Base-by-base conservation (phyloP, 768 basidiomycete species). In the Tylopilus sp. region DNA sequence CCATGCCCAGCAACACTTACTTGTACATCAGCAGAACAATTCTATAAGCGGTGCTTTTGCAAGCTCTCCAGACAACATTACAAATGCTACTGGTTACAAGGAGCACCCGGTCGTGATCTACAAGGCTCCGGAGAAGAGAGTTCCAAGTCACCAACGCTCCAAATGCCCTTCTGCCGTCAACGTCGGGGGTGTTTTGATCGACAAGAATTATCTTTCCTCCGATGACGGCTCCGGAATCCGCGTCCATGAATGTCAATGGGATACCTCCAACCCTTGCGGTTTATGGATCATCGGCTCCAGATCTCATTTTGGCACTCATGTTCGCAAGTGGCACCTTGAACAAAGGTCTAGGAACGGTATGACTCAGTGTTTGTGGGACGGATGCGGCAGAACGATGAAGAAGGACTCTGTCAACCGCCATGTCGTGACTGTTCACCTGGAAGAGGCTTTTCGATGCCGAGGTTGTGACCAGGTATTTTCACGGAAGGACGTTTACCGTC, bases 231-330 rank as follows among this genome's bases (percentile, higher is more conserved):
- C 17, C 3, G 10, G 28, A 12, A 53, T 50, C 34, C 41, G 25
- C 14, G 52, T 57, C 45, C 52, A 59, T 9, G n/a, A 43, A 48
- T 59, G 55, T 28, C 52, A 40, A 3, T 59, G 58, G 58, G 40
- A 24, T 4, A 21, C 5, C 13, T 25, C 48, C 12, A 26, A 26
- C 25, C 48, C 58, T 0, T 59, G 55, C 13, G 51, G 48, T 4
- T 53, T 57, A 52, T 59, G 55, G 58, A 50, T 59, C 14, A 29
- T 47, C 3, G 52, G 55, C 13, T 44, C 51, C 38, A 53, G 48
- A 29, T 10, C 45, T 21, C 3, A 13, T 3, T 25, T 59, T 11
- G 55, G 47, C 5, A n/a, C 43, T 13, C 57, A 57, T 22, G 31
- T 59, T 4, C 50, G 55, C 10, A 52, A 33, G n/a, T 58, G 57